phyloP scores from a whole-genome alignment of 768 basidiomycete species.

The Suillus fuscotomentosus region DNA sequence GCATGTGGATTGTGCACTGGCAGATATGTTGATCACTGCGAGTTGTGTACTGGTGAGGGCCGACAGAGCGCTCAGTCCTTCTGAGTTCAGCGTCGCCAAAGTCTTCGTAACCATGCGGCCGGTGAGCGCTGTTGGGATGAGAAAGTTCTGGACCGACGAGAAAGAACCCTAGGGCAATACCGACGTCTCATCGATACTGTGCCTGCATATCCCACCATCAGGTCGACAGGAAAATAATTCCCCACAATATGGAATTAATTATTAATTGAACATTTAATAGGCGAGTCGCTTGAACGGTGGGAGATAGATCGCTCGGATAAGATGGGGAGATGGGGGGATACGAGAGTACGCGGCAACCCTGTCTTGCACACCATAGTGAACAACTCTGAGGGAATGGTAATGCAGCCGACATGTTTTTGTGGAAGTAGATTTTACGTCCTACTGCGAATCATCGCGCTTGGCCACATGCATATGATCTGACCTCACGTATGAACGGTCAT shows the following conservation, averaged over 20 bases:
- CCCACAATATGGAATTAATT: background rate
- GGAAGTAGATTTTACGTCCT: background rate
- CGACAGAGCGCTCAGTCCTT: background rate
- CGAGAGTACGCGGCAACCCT: background rate
- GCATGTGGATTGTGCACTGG: background rate
- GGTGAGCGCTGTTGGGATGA: background rate
- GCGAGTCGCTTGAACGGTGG: background rate
- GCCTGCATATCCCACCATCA: background rate
- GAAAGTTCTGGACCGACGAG: background rate
- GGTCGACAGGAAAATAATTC: background rate
- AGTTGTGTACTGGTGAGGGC: background rate
- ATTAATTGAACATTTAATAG: background rate
- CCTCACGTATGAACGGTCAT: background rate
- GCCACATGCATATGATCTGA: background rate
- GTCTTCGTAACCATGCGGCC: background rate
- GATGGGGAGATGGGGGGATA: background rate
- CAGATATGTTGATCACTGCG: background rate
- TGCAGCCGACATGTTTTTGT: background rate
- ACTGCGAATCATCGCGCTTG: background rate
- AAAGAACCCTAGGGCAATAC: background rate
- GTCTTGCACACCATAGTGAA: background rate
- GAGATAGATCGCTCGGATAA: background rate
- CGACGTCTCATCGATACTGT: background rate
- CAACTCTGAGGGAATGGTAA: background rate
- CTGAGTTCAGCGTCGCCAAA: background rate